phyloP scores from a whole-genome alignment of 1,284 basidiomycete species.

The Tilletia setariae region DNA sequence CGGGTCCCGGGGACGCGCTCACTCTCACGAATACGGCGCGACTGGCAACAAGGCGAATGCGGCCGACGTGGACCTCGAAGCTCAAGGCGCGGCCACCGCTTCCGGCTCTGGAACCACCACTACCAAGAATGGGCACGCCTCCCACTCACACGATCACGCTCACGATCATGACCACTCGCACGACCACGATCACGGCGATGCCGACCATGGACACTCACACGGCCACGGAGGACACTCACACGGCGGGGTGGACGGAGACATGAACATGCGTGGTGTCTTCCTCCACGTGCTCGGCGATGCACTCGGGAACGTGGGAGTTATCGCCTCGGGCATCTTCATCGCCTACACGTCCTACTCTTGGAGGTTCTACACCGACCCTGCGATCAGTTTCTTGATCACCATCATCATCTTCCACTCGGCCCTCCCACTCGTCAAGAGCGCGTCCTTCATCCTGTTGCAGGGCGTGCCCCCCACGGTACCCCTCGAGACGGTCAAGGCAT shows the following conservation, averaged over 20 bases:
- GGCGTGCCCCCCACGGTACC: slow-evolving; percentile 87
- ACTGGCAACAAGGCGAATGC: not conserved
- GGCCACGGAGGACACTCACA: slow-evolving; percentile 64
- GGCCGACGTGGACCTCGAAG: not conserved
- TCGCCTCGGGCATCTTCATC: slow-evolving; percentile 74
- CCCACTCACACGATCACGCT: slow-evolving; percentile 20
- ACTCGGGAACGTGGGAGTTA: slow-evolving; percentile 90
- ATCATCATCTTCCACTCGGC: slow-evolving; percentile 95
- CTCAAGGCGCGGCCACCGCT: not conserved
- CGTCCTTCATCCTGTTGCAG: slow-evolving; percentile 94
- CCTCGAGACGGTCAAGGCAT: slow-evolving; percentile 75
- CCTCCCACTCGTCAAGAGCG: slow-evolving; percentile 85
- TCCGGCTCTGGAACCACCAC: not conserved
- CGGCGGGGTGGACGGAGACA: slow-evolving; percentile 62
- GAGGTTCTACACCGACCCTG: slow-evolving; percentile 82
- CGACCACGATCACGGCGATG: slow-evolving; percentile 26
- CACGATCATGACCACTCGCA: slow-evolving; percentile 13
- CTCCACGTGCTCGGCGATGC: slow-evolving; percentile 96
- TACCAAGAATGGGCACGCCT: not conserved
- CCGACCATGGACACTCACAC: slow-evolving; percentile 44
- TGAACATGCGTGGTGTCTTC: slow-evolving; percentile 96
- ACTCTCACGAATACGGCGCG: slow-evolving; percentile 18
- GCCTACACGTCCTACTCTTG: slow-evolving; percentile 42
- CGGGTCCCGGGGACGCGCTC: not conserved
- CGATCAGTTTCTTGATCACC: slow-evolving; percentile 91